These are phyloP conservation scores for Willaertia magna DNA, from an alignment of 208 protist genomes.

Conservation along the genomic window DNA sequence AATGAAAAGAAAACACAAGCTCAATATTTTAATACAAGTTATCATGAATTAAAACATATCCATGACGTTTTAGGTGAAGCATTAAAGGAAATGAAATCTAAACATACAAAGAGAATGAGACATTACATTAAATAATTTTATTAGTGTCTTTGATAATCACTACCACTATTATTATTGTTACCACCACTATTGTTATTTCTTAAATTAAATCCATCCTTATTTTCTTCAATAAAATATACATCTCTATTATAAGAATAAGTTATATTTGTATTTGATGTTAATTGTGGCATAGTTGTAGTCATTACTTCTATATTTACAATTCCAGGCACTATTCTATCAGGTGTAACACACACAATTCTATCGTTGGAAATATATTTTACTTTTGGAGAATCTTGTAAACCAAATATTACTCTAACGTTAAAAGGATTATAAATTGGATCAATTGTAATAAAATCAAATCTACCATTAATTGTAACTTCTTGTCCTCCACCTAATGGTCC, in stretches of 20 bases:
- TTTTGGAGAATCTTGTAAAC: not conserved
- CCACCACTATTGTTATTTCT: too few species aligned
- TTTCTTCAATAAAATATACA: too few species aligned
- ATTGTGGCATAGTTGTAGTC: not conserved
- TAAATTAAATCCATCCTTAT: too few species aligned
- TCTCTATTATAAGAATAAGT: not conserved
- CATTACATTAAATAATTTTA: not conserved
- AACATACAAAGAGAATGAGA: not conserved
- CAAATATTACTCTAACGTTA: not conserved
- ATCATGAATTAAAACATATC: not conserved
- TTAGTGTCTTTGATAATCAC: not conserved
- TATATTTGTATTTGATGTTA: not conserved
- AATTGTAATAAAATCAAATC: not conserved
- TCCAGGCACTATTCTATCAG: not conserved
- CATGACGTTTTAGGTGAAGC: not conserved
- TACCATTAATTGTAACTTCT: not conserved
- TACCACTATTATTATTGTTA: too few species aligned
- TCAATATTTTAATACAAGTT: not conserved
- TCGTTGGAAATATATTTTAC: not conserved
- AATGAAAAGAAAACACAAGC: not conserved
- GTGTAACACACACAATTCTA: not conserved
- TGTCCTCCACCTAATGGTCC: not conserved
- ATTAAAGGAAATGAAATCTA: not conserved
- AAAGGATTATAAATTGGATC: not conserved
- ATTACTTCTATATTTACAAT: not conserved